Conservation (phyloP, 345 rosid species). For the Gossypium anomalum region DNA sequence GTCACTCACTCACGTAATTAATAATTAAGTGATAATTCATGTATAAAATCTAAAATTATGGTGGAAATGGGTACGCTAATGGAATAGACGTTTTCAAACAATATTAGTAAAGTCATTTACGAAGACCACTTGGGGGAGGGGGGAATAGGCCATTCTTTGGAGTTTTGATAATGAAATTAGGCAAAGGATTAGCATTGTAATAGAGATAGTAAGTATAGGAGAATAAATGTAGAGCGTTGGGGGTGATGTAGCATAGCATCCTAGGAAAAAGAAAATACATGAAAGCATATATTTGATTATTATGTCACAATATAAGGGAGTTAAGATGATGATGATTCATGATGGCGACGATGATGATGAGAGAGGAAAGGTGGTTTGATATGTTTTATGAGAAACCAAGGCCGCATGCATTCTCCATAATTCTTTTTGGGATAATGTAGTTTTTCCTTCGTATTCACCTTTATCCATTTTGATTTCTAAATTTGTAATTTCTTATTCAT, state of each 20-base stretch:
- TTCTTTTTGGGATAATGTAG: too few relatives aligned
- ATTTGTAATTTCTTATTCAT: too few relatives aligned
- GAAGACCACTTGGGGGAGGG: background rate
- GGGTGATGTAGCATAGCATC: background rate
- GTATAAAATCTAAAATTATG: background rate
- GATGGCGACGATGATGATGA: background rate
- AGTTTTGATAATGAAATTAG: background rate
- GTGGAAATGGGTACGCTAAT: background rate
- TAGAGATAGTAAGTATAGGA: background rate
- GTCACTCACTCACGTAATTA: too few relatives aligned
- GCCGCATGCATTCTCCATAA: constrained; percentile 2
- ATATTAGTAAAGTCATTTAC: background rate
- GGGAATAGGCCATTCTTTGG: background rate
- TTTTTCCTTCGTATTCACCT: too few relatives aligned
- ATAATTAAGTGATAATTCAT: too few relatives aligned
- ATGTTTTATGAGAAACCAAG: background rate
- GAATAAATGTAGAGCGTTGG: background rate
- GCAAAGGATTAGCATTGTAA: too few relatives aligned
- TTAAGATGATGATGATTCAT: constrained; percentile 2
- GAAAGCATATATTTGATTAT: constrained; percentile 5
- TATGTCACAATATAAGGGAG: constrained; percentile 5
- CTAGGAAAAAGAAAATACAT: constrained; percentile 5
- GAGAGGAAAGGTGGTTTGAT: background rate
- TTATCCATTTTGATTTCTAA: too few relatives aligned
- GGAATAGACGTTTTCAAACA: background rate